These are phyloP conservation scores for Pseudozyma thailandica DNA, from an alignment of 1,284 basidiomycete species.

Conservation along the genomic window DNA sequence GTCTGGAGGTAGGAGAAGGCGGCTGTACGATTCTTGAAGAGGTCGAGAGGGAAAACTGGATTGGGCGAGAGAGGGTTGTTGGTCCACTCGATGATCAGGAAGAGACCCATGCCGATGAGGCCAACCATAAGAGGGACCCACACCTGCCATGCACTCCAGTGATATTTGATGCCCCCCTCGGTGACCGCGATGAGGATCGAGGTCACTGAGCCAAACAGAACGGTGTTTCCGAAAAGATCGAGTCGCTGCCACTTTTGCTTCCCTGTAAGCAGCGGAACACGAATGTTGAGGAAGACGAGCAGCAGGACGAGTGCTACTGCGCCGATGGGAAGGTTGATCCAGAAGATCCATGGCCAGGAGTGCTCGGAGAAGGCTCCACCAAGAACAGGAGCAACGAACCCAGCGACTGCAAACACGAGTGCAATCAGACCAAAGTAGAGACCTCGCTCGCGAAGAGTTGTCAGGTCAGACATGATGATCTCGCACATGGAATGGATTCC, in stretches of 20 bases:
- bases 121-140: conserved; percentile 66
- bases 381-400: conserved; percentile 68
- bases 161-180: conserved; percentile 66
- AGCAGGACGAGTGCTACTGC: conserved; percentile 19
- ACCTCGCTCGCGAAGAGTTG: conserved; percentile 70
- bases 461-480: conserved; percentile 70
- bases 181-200: conserved; percentile 67
- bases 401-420: conserved; percentile 52
- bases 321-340: conserved; percentile 57
- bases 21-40: conserved; percentile 62
- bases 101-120: conserved; percentile 57
- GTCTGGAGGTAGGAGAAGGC: conserved; percentile 62
- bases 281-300: conserved; percentile 60
- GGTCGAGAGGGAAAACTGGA: conserved; percentile 64
- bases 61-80: conserved; percentile 36
- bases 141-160: conserved; percentile 63
- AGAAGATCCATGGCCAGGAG: conserved; percentile 71
- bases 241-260: conserved; percentile 65
- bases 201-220: conserved; percentile 62
- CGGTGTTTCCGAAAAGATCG: conserved; percentile 67
- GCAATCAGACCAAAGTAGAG: conserved; percentile 68
- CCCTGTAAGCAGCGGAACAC: conserved; percentile 60
- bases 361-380: conserved; percentile 68
- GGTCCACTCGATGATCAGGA: conserved; percentile 57
- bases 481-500: conserved; percentile 69